phyloP scores from a whole-genome alignment of 352 stramenopile species.

The Globisporangium acanthophoron region DNA sequence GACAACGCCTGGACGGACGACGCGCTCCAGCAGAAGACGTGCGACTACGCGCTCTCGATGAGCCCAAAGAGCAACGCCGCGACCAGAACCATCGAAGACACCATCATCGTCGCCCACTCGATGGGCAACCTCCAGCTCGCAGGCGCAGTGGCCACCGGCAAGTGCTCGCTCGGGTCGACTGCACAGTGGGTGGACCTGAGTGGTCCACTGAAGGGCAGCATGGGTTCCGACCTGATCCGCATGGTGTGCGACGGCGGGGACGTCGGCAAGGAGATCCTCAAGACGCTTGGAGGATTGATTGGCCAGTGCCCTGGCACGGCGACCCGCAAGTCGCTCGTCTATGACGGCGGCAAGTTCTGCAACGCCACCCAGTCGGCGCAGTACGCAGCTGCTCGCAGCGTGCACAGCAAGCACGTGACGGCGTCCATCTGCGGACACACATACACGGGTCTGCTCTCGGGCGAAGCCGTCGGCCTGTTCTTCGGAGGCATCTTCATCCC shows the following conservation, averaged over 20 bases:
- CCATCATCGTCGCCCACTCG: constrained; percentile 59
- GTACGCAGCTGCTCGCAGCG: constrained; percentile 26
- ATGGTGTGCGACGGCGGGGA: constrained; percentile 22
- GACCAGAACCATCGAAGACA: constrained; percentile 45
- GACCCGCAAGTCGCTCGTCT: constrained; percentile 28
- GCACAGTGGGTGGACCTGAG: constrained; percentile 36
- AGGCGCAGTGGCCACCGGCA: constrained; percentile 21
- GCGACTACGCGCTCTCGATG: constrained; percentile 26
- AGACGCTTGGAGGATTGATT: constrained; percentile 24
- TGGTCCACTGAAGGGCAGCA: constrained; percentile 37
- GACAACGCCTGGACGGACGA: constrained; percentile 41
- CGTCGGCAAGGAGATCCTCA: constrained; percentile 20
- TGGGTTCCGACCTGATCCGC: constrained; percentile 41
- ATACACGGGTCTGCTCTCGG: constrained; percentile 31
- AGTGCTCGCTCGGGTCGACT: constrained; percentile 13
- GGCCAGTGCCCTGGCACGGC: constrained; percentile 26
- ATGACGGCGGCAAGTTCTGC: constrained; percentile 23
- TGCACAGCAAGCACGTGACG: constrained; percentile 24
- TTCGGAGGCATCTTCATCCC: constrained; percentile 10
- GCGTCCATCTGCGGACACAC: constrained; percentile 36
- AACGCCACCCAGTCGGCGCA: constrained; percentile 14
- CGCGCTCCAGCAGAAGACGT: constrained; percentile 29
- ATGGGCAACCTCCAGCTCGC: constrained; percentile 55
- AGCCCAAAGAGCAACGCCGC: constrained; percentile 27
- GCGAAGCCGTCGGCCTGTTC: constrained; percentile 22